phyloP scores from a whole-genome alignment of 495 filamentous ascomycete genomes.

The Penicillium angulare region DNA sequence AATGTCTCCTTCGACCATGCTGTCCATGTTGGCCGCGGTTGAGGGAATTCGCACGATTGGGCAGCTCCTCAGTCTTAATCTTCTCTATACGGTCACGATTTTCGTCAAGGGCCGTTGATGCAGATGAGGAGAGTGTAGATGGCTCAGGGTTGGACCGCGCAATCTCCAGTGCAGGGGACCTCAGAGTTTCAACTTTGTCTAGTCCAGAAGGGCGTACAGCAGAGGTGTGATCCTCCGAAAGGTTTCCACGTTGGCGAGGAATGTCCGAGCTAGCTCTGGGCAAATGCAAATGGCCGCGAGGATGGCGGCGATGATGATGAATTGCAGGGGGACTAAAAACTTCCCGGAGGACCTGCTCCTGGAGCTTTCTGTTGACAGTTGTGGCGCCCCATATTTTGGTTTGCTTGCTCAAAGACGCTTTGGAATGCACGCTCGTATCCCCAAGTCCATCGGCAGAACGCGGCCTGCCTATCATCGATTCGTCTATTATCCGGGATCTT shows the following conservation, averaged over 20 bases:
- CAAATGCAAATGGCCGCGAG: slow-evolving; percentile 59
- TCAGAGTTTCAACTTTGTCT: slow-evolving; percentile 13
- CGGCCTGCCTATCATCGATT: slow-evolving; percentile 13
- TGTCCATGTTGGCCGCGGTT: slow-evolving; percentile 20
- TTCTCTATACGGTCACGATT: slow-evolving; percentile 35
- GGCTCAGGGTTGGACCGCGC: slow-evolving; percentile 21
- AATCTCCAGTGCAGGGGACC: slow-evolving; percentile 33
- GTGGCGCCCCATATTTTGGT: slow-evolving; percentile 90
- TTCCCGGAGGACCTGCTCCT: slow-evolving; percentile 91
- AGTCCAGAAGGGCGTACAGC: slow-evolving; percentile 21
- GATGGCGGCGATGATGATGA: slow-evolving; percentile 61
- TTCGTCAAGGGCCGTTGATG: slow-evolving; percentile 41
- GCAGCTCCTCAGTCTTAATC: slow-evolving; percentile 28
- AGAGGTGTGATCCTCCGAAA: slow-evolving; percentile 32
- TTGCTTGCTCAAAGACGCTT: slow-evolving; percentile 35
- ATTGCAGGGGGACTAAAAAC: slow-evolving; percentile 86
- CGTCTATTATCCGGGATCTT: slow-evolving; percentile 30
- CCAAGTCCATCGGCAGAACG: slow-evolving; percentile 19
- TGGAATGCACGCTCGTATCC: slow-evolving; percentile 12
- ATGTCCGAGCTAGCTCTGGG: slow-evolving; percentile 41
- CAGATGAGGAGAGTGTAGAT: slow-evolving; percentile 40
- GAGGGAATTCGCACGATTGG: slow-evolving; percentile 33
- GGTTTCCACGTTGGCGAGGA: slow-evolving; percentile 29
- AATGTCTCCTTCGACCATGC: slow-evolving; percentile 62
- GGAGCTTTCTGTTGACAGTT: slow-evolving; percentile 80